These are phyloP conservation scores for Hymenoscyphus scutula DNA, from an alignment of 2,329 filamentous ascomycete species.

Conservation along the genomic window DNA sequence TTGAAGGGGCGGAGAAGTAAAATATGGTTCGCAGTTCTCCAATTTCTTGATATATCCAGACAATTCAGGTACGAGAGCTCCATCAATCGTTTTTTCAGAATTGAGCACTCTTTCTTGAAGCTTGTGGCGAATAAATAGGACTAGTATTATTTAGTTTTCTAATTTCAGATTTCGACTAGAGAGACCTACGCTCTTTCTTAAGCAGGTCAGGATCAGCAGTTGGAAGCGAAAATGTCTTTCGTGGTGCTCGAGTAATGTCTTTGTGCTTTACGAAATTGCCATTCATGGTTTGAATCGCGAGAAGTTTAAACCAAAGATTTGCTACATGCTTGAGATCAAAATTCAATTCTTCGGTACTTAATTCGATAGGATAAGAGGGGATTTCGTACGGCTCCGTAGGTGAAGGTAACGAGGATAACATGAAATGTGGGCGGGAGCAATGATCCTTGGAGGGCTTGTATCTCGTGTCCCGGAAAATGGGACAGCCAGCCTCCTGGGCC, in stretches of 20 bases:
- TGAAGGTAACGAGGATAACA: background rate
- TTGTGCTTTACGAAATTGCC: conserved; percentile 16
- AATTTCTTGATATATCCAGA: background rate
- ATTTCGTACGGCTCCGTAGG: background rate
- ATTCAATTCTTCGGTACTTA: conserved; percentile 12
- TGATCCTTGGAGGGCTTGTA: background rate
- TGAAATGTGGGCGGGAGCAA: background rate
- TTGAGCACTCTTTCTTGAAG: background rate
- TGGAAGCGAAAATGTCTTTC: background rate
- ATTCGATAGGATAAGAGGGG: conserved; percentile 10
- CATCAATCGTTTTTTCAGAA: background rate
- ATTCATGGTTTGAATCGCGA: conserved; percentile 19
- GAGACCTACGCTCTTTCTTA: background rate
- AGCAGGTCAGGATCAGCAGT: background rate
- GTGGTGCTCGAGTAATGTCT: background rate
- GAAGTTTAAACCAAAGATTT: conserved; percentile 16
- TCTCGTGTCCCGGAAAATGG: background rate
- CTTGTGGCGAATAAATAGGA: background rate
- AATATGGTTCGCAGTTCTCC: background rate
- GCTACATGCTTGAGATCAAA: conserved; percentile 14
- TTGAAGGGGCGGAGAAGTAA: background rate
- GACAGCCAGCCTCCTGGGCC: background rate
- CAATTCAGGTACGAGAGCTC: background rate
- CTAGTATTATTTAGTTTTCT: background rate
- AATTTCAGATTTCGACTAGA: background rate